Base-by-base conservation (phyloP, 257 asterid genomes). In the Misopates orontium region DNA sequence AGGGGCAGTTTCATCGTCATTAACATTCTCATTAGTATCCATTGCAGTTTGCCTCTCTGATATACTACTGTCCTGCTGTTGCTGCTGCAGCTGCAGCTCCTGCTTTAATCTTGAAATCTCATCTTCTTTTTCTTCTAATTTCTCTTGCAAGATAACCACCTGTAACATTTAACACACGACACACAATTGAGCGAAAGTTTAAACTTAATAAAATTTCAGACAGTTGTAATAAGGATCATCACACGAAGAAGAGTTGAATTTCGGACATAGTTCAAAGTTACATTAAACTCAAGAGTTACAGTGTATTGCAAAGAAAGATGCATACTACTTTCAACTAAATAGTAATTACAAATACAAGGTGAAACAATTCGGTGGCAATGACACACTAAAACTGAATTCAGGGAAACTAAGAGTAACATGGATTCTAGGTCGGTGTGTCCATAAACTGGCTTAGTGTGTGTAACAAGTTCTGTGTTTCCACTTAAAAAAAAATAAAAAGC, bases 131-230 rank as follows among this genome's bases (percentile, higher is more conserved):
- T 79, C 95, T 69, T 79, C 95, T 61, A 91, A 70, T 69, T 83
- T 88, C 77, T 85, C 98, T 91, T 91, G 91, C 79, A 89, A 73
- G 74, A 91, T 67, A 18, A 79, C 83, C 72, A 80, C 95, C 96
- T 91, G 80, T 68, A 53, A 72, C 50, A 25, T 11, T 42, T 44
- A n/a, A 24, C 24, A 41, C 51, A 56, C 1, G 15, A 48, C 40
- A 19, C 62, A 45, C 8, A 23, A 56, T 42, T 40, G 42, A 73
- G 68, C n/a, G 28, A n/a, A 21, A 17, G 19, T 42, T 44, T 1
- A 44, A 1, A 11, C 39, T 49, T 39, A 10, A 59, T 28, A 11
- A 24, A 55, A 24, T 15, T 31, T n/a, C 32, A 23, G 32, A 55
- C 12, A 55, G 19, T 23, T 24, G 19, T 24, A 13, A 6, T 36